A percentile compares a stretch with the other conserved stretches of the same genome.
These are phyloP conservation scores for Cryptosporidium baileyi DNA, from an alignment of 169 alveolate genomes.

Conservation along the genomic window DNA sequence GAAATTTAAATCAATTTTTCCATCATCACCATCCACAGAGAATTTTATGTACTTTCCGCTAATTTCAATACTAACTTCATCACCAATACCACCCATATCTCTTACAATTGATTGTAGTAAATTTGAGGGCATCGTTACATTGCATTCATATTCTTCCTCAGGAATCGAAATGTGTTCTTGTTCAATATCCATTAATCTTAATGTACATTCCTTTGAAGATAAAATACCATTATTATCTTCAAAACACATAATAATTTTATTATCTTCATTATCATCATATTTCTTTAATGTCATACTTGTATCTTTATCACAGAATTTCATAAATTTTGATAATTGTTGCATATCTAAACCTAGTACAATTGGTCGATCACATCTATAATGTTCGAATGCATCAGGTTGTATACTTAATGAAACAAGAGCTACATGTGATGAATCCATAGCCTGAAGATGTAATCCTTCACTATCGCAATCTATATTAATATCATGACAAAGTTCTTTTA, in stretches of 20 bases:
- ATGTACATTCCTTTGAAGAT: slow-evolving; percentile 79
- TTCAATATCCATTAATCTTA: slow-evolving; percentile 81
- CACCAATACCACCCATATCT: slow-evolving; percentile 83
- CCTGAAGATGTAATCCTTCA: slow-evolving; percentile 88
- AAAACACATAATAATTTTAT: slow-evolving; percentile 79
- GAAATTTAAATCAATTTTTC: slow-evolving; percentile 79
- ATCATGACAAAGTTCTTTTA: slow-evolving; percentile 86
- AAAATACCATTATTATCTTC: slow-evolving; percentile 78
- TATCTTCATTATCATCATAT: slow-evolving; percentile 72
- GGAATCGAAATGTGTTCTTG: slow-evolving; percentile 84
- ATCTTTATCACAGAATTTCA: slow-evolving; percentile 65
- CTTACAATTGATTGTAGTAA: slow-evolving; percentile 83
- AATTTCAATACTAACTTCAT: slow-evolving; percentile 83
- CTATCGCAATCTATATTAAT: slow-evolving; percentile 87
- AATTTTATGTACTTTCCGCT: slow-evolving; percentile 80
- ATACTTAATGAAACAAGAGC: slow-evolving; percentile 84
- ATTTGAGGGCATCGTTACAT: slow-evolving; percentile 82
- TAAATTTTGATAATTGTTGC: slow-evolving; percentile 63
- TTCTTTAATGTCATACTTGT: slow-evolving; percentile 62
- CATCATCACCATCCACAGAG: slow-evolving; percentile 84
- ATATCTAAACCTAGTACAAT: slow-evolving; percentile 57
- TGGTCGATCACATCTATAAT: slow-evolving; percentile 86
- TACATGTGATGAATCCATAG: slow-evolving; percentile 90
- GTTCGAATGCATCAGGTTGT: slow-evolving; percentile 87
- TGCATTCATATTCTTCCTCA: slow-evolving; percentile 81